Evolutionary conservation across 139 green algal genomes (phyloP), one percentile per base, ranked within the genome.

Genomic region (Chlamydomonas urium): DNA sequence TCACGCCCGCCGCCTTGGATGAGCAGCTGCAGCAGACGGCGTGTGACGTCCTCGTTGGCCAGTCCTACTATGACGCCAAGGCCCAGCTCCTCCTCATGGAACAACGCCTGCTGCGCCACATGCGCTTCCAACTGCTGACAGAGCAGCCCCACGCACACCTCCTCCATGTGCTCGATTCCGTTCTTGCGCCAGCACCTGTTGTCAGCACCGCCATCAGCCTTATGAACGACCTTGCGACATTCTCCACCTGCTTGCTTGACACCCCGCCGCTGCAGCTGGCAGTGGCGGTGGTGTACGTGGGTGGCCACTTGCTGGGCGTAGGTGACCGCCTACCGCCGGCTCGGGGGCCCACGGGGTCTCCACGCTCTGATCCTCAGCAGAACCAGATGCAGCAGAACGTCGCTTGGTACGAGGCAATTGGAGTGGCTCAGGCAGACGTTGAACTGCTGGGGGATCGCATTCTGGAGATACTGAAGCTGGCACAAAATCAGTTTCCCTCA

Each of bases 121-220:
- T 61, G 19, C 50, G 50, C 50, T 61, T 61, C 50, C 19, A 61
- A 61, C 24, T 61, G 24, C 50, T 61, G 21, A 61, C 50, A 4
- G 21, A 61, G 50, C 50, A 61, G 50, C 50, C 50, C 8, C 24
- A 61, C 50, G 23, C 24, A 17, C 50, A 34, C 23, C 19, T 61
- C 4, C 24, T 61, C 21, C 19, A 31, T 4, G 21, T 61, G 21
- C 24, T 61, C 8, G 8, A 50, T 14, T 24, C 42, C 10, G 10
- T 50, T 24, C 42, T 24, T 24, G 42, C 42, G 14, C 42, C 42
- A 50, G 10, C 14, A 14, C 42, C 14, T 14, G 8, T 50, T 8
- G 42, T 50, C 42, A 50, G 14, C 10, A 14, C 42, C 8, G 42
- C 42, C 42, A 50, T 50, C 8, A 14, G 10, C 42, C 10, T 50